These are phyloP conservation scores for Fimicolochytrium jonesii DNA, from an alignment of 192 early-diverging fungal genomes.

Conservation along the genomic window DNA sequence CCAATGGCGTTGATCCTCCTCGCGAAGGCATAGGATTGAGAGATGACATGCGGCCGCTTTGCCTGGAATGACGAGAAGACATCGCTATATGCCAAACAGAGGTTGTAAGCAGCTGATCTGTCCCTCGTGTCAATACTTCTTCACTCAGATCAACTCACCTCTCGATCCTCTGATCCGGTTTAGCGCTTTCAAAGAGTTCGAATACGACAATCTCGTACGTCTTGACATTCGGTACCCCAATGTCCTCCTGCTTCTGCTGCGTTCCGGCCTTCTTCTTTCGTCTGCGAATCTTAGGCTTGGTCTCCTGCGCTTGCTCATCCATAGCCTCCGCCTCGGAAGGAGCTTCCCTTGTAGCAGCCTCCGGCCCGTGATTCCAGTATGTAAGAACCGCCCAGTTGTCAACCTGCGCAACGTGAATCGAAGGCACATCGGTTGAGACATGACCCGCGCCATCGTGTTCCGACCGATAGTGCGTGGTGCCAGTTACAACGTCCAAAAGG, in stretches of 20 bases:
- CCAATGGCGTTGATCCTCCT: constrained; percentile 73
- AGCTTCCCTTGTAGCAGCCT: constrained; percentile 11
- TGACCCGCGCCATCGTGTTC: constrained; percentile 50
- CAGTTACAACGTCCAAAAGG: constrained; percentile 85
- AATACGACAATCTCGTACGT: constrained; percentile 76
- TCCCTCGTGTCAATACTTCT: not conserved
- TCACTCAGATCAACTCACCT: constrained; percentile 39
- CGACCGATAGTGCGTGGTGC: constrained; percentile 70
- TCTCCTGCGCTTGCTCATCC: constrained; percentile 1
- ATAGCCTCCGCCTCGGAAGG: not conserved
- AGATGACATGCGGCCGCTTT: constrained; percentile 65
- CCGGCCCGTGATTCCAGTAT: constrained; percentile 79
- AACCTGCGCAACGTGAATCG: constrained; percentile 65
- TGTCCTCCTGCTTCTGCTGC: constrained; percentile 17
- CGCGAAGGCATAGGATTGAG: constrained; percentile 74
- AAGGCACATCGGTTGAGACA: constrained; percentile 13
- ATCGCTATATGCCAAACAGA: constrained; percentile 51
- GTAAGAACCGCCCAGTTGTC: constrained; percentile 90
- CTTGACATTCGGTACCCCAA: constrained; percentile 45
- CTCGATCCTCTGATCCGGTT: constrained; percentile 62
- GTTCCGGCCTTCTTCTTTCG: constrained; percentile 15
- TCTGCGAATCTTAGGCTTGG: constrained; percentile 17
- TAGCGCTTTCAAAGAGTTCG: constrained; percentile 79
- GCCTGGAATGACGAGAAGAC: constrained; percentile 72
- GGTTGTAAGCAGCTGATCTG: not conserved